Evolutionary conservation across 192 early-diverging fungal species (phyloP).

Genomic region (Gaertneriomyces semiglobifer): DNA sequence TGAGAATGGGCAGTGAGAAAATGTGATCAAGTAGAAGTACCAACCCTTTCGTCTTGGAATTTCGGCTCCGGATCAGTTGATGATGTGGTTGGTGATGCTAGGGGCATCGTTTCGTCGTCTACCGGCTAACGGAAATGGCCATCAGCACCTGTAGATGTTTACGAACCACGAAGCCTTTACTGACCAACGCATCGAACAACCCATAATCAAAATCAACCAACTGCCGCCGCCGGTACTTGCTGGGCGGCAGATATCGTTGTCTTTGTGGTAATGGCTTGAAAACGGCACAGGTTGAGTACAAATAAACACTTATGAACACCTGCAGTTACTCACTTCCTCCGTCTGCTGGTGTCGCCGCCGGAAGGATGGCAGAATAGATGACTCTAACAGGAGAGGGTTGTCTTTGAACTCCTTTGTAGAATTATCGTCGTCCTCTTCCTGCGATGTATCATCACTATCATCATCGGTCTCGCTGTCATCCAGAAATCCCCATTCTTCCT

Average conservation of each 20-base stretch:
- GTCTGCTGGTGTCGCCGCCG: constrained; percentile 4
- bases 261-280: constrained; percentile 10
- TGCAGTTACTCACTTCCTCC: no score
- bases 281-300: no score
- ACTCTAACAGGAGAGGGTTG: constrained; percentile 39
- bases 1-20: no score
- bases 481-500: constrained; percentile 7
- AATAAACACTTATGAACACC: no score
- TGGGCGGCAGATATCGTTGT: constrained; percentile 28
- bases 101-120: no score
- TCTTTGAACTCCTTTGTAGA: constrained; percentile 1
- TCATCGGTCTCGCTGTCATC: neutral
- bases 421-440: neutral
- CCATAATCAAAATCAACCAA: constrained; percentile 35
- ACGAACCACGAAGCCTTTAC: neutral
- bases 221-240: constrained; percentile 26
- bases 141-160: no score
- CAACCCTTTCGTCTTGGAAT: no score
- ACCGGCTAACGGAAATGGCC: no score
- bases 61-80: no score
- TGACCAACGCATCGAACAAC: constrained; percentile 30
- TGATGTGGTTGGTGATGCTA: no score
- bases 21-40: no score
- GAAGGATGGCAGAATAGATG: constrained; percentile 18
- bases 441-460: constrained; percentile 4